These are phyloP conservation scores for Hamigera avellanea DNA, from an alignment of 495 filamentous ascomycete species.

Conservation along the genomic window DNA sequence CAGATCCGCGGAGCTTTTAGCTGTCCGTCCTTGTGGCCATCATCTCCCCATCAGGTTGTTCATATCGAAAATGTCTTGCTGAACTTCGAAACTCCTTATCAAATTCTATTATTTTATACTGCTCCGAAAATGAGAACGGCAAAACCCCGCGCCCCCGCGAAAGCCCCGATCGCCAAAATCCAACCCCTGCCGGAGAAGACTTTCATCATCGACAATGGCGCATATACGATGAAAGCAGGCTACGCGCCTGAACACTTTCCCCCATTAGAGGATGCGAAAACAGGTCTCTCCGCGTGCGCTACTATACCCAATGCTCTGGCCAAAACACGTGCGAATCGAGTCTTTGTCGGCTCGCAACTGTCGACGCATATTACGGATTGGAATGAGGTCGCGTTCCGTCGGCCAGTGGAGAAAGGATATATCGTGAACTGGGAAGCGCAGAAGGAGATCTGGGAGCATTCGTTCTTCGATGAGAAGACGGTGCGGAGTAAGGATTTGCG, in stretches of 20 bases:
- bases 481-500: constrained; percentile 28
- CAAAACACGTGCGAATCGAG: constrained; percentile 63
- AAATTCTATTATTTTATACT: background rate
- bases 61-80: background rate
- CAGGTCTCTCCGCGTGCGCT: constrained; percentile 37
- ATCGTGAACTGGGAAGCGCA: constrained; percentile 95
- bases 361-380: constrained; percentile 67
- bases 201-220: constrained; percentile 89
- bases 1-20: background rate
- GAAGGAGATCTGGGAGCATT: constrained; percentile 89
- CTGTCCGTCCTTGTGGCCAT: too few species aligned
- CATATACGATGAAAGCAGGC: constrained; percentile 86
- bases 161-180: constrained; percentile 13
- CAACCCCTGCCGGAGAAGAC: constrained; percentile 48
- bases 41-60: too few species aligned
- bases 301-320: constrained; percentile 83
- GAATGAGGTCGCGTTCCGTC: constrained; percentile 75
- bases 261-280: constrained; percentile 26
- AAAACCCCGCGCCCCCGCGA: constrained; percentile 26
- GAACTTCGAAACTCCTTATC: constrained; percentile 10
- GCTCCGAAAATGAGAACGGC: constrained; percentile 21
- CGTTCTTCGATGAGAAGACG: constrained; percentile 70
- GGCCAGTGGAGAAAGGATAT: constrained; percentile 92
- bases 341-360: constrained; percentile 73
- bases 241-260: constrained; percentile 41